Conservation (phyloP, 352 stramenopile genomes). For the Phytophthora crassamura region DNA sequence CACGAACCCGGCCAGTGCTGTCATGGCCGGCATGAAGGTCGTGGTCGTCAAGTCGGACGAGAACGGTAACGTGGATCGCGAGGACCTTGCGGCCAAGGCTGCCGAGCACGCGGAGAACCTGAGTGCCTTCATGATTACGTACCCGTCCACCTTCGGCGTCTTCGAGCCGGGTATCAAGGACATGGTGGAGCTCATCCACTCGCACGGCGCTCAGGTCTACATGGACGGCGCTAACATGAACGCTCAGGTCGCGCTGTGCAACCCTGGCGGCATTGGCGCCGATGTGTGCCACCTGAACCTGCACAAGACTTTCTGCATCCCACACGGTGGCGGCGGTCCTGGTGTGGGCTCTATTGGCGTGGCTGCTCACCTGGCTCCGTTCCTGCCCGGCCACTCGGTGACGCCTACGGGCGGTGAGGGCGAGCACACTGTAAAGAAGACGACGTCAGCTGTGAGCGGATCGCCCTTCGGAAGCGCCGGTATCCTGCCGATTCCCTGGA, state of each 20-base stretch:
- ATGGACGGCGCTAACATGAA: conserved; percentile 99
- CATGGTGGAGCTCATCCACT: conserved; percentile 96
- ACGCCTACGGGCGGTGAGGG: conserved; percentile 85
- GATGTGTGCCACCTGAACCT: conserved; percentile 99
- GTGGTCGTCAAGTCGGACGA: conserved; percentile 97
- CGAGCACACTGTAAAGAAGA: conserved; percentile 76
- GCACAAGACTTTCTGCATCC: conserved; percentile 99
- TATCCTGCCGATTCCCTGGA: conserved; percentile 99
- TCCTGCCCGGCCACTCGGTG: conserved; percentile 95
- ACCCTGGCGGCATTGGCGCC: conserved; percentile 96
- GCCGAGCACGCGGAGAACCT: conserved; percentile 96
- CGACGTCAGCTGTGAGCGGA: conserved; percentile 88
- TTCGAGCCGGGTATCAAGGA: conserved; percentile 99
- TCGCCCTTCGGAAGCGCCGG: conserved; percentile 97
- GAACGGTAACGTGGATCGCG: conserved; percentile 96
- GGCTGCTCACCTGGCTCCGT: conserved; percentile 94
- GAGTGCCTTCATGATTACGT: conserved; percentile 99
- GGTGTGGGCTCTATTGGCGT: conserved; percentile 94
- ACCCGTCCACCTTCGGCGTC: conserved; percentile 99
- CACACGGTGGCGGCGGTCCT: conserved; percentile 97
- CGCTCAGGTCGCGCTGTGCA: conserved; percentile 98
- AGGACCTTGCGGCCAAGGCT: conserved; percentile 95
- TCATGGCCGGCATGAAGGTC: conserved; percentile 99
- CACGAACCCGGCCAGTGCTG: conserved; percentile 97
- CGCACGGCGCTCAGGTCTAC: conserved; percentile 98